Percentiles rank a stretch among this genome's conserved stretches.
These are phyloP conservation scores for Moricandia arvensis DNA, from an alignment of 345 rosid species.

Conservation along the genomic window DNA sequence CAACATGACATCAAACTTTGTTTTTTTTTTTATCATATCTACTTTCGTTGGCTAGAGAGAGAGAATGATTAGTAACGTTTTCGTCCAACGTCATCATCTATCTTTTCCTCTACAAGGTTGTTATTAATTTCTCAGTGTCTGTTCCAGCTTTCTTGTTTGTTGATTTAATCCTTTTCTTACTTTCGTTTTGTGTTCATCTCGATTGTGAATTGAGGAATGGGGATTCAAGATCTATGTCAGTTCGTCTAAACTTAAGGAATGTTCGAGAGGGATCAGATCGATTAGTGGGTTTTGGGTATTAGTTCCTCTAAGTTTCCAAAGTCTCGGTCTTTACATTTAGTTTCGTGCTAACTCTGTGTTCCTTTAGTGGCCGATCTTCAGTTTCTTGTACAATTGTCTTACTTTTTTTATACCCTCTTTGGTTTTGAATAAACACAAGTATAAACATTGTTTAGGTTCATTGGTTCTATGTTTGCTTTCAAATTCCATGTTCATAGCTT, in stretches of 20 bases:
- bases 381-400: neutral
- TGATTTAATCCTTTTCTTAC: neutral
- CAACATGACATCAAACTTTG: too few species aligned
- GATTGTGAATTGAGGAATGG: too few species aligned
- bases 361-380: neutral
- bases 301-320: neutral
- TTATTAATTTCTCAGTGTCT: too few species aligned
- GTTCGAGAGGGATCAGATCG: neutral
- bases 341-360: neutral
- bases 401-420: neutral
- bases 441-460: neutral
- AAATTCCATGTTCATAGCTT: too few species aligned
- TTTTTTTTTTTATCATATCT: conserved; percentile 2
- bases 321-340: neutral
- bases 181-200: neutral
- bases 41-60: conserved; percentile 30
- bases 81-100: conserved; percentile 22
- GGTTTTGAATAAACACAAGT: neutral
- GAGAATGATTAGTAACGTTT: conserved; percentile 30
- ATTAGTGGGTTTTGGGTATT: too few species aligned
- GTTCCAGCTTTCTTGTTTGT: too few species aligned
- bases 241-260: neutral
- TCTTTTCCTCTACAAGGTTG: neutral
- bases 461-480: too few species aligned
- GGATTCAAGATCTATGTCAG: conserved; percentile 16